Conservation (phyloP, 352 stramenopile genomes). For the Phytopythium ostracodes region DNA sequence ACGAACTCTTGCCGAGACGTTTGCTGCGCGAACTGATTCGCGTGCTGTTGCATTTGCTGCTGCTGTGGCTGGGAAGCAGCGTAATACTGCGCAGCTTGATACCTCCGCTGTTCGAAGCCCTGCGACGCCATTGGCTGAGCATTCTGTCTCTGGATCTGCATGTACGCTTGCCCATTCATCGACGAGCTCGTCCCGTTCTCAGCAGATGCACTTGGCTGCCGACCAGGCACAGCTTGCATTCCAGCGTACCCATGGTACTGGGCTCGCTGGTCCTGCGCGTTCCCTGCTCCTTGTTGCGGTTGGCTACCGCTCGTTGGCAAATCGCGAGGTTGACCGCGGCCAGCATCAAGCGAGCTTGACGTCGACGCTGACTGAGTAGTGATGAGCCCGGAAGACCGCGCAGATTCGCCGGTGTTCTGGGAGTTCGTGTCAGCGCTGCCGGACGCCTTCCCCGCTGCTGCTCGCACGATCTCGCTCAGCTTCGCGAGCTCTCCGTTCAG, state of each 20-base stretch:
- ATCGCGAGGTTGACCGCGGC: neutral
- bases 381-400: neutral
- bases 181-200: neutral
- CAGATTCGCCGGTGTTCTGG: neutral
- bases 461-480: conserved; percentile 48
- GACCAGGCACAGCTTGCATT: neutral
- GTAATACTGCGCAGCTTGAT: conserved; percentile 13
- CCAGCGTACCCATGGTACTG: conserved; percentile 1
- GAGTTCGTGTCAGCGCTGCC: neutral
- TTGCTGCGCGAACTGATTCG: conserved; percentile 23
- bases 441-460: neutral
- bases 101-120: conserved; percentile 10
- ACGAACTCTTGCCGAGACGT: conserved; percentile 58
- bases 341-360: neutral
- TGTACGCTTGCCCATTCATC: neutral
- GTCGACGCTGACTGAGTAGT: neutral
- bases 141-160: conserved; percentile 1
- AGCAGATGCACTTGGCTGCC: neutral
- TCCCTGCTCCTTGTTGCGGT: neutral
- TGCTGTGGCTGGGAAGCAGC: conserved; percentile 12
- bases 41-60: conserved; percentile 19
- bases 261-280: neutral
- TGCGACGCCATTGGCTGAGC: neutral
- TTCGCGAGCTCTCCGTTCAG: conserved; percentile 66
- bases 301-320: neutral